Percentiles rank a stretch among this genome's conserved stretches.
Conservation (phyloP, 2,329 filamentous ascomycete species). For the Aspergillus sergii region DNA sequence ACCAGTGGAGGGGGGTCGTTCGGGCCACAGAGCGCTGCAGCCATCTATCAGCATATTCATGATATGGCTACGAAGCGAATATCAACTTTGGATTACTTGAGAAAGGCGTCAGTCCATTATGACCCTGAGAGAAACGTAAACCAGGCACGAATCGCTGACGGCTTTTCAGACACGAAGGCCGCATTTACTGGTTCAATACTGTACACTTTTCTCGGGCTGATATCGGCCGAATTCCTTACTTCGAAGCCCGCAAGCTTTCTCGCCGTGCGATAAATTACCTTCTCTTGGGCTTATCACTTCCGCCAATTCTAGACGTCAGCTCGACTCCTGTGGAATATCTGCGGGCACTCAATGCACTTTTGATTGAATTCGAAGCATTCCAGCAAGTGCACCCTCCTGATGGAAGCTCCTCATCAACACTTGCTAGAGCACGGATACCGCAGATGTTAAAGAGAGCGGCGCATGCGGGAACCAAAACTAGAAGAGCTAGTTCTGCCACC, state of each 20-base stretch:
- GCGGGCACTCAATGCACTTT: slow-evolving; percentile 78
- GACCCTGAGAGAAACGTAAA: background rate
- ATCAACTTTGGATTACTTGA: slow-evolving; percentile 87
- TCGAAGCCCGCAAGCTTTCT: slow-evolving; percentile 79
- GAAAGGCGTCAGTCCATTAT: slow-evolving; percentile 72
- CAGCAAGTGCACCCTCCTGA: slow-evolving; percentile 83
- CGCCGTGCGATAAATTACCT: slow-evolving; percentile 93
- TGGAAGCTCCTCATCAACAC: slow-evolving; percentile 66
- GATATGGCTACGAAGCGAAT: slow-evolving; percentile 90
- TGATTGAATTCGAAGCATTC: slow-evolving; percentile 92
- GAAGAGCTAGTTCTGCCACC: slow-evolving; percentile 60
- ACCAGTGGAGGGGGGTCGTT: slow-evolving; percentile 36
- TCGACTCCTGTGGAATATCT: slow-evolving; percentile 82
- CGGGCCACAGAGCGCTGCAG: slow-evolving; percentile 54
- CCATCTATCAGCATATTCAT: slow-evolving; percentile 70
- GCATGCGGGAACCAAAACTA: slow-evolving; percentile 60
- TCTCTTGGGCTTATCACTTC: slow-evolving; percentile 87
- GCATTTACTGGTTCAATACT: slow-evolving; percentile 98
- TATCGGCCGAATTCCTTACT: slow-evolving; percentile 79
- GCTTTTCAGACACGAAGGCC: slow-evolving; percentile 75
- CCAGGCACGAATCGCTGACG: slow-evolving; percentile 15
- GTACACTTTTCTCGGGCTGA: slow-evolving; percentile 85
- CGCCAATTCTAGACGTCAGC: slow-evolving; percentile 83
- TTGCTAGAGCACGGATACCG: slow-evolving; percentile 77
- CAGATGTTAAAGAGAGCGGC: slow-evolving; percentile 76